A percentile compares a stretch with the other conserved stretches of the same genome.
Conservation (phyloP, 78 protist species). For the Pigoraptor vietnamica region DNA sequence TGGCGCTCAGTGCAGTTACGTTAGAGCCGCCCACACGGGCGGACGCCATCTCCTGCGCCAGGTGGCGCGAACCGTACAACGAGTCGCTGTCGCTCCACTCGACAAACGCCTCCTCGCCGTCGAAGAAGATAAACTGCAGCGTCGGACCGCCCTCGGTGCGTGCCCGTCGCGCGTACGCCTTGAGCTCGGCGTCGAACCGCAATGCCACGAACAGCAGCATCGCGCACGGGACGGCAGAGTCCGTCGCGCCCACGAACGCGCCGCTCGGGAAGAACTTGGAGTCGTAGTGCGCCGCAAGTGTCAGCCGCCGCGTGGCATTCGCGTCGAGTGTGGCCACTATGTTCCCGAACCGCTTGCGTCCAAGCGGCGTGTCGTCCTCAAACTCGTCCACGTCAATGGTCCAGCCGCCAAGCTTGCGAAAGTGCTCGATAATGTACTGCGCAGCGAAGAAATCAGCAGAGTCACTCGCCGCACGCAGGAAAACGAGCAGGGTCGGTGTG, state of each 20-base stretch:
- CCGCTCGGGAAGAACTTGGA: constrained; percentile 8
- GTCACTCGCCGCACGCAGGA: too few relatives aligned
- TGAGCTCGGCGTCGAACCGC: neutral
- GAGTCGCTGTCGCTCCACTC: constrained; percentile 44
- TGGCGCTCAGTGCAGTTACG: neutral
- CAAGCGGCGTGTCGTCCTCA: constrained; percentile 11
- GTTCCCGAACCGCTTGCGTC: constrained; percentile 8
- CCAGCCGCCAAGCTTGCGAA: constrained; percentile 1
- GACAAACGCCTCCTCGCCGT: constrained; percentile 68
- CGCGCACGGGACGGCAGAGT: constrained; percentile 39
- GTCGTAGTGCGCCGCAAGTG: constrained; percentile 47
- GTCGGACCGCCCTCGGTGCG: neutral
- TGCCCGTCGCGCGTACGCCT: neutral
- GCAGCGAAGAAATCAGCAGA: neutral
- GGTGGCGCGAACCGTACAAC: constrained; percentile 55
- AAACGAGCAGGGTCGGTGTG: too few relatives aligned
- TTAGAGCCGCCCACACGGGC: neutral
- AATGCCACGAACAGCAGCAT: constrained; percentile 35
- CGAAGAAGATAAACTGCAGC: constrained; percentile 39
- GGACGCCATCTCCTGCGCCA: constrained; percentile 9
- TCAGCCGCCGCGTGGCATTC: constrained; percentile 1
- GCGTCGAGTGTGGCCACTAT: constrained; percentile 5
- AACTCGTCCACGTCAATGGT: neutral
- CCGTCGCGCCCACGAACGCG: constrained; percentile 37
- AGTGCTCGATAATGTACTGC: neutral